A percentile compares a stretch with the other conserved stretches of the same genome.
These are phyloP conservation scores for Boechera retrofracta DNA, from an alignment of 345 rosid species.

Conservation along the genomic window DNA sequence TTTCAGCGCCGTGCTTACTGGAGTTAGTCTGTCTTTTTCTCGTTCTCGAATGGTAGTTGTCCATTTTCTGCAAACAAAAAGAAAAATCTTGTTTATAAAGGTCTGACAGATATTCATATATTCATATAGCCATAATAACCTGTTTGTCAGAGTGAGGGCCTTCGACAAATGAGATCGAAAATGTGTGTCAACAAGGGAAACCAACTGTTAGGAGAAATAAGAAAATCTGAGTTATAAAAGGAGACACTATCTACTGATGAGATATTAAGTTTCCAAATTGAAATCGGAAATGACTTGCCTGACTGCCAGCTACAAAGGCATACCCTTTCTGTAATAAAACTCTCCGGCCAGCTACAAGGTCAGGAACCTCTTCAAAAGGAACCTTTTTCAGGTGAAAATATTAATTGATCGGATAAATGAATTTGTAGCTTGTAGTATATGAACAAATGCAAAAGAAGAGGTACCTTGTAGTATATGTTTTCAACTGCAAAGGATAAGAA, in stretches of 20 bases:
- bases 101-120: not conserved
- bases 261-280: conserved; percentile 31
- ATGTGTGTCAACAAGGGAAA: conserved; percentile 82
- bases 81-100: not conserved
- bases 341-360: conserved; percentile 81
- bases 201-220: conserved; percentile 55
- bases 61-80: conserved; percentile 77
- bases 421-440: conserved; percentile 1
- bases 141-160: conserved; percentile 83
- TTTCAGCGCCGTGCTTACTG: conserved; percentile 56
- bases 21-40: conserved; percentile 87
- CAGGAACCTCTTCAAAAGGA: conserved; percentile 98
- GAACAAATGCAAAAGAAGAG: conserved; percentile 28
- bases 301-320: conserved; percentile 90
- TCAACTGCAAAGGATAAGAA: conserved; percentile 62
- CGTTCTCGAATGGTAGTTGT: conserved; percentile 74
- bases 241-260: not conserved
- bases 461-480: conserved; percentile 75
- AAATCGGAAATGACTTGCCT: conserved; percentile 48
- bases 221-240: conserved; percentile 3
- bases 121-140: conserved; percentile 52
- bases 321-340: conserved; percentile 71
- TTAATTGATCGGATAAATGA: not conserved
- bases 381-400: conserved; percentile 57
- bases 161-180: conserved; percentile 81